Percentiles rank a stretch among this genome's conserved stretches.
These are phyloP conservation scores for Conidiobolus incongruus DNA, from an alignment of 371 early-diverging fungal species.

Conservation along the genomic window DNA sequence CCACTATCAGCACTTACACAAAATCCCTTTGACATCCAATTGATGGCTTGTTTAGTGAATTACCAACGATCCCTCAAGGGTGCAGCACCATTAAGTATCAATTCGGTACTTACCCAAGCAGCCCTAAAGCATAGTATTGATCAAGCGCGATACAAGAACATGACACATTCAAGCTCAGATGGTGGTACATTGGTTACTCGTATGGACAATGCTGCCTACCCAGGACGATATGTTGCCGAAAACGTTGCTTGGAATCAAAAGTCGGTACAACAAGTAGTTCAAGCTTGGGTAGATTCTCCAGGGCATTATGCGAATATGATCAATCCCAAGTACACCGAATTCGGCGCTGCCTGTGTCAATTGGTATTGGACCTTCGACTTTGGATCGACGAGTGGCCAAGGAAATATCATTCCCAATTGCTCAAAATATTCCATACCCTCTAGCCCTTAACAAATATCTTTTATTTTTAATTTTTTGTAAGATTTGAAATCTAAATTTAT, in stretches of 20 bases:
- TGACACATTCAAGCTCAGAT: slow-evolving; percentile 11
- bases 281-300: slow-evolving; percentile 17
- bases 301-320: slow-evolving; percentile 19
- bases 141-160: slow-evolving; percentile 8
- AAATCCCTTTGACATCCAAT: too few relatives aligned
- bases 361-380: slow-evolving; percentile 2
- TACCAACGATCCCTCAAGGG: neutral
- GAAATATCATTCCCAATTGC: too few relatives aligned
- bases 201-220: slow-evolving; percentile 4
- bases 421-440: too few relatives aligned
- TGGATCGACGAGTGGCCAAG: neutral
- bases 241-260: slow-evolving; percentile 14
- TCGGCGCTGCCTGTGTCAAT: neutral
- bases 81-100: neutral
- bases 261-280: slow-evolving; percentile 8
- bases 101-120: slow-evolving; percentile 4
- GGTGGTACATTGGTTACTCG: slow-evolving; percentile 3
- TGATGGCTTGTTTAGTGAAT: neutral
- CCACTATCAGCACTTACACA: too few relatives aligned
- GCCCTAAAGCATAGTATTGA: slow-evolving; percentile 13
- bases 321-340: neutral
- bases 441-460: too few relatives aligned
- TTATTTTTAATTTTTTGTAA: too few relatives aligned
- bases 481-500: too few relatives aligned
- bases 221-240: slow-evolving; percentile 12